Conservation (phyloP, 345 rosid genomes). For the Eucalyptus caleyi region DNA sequence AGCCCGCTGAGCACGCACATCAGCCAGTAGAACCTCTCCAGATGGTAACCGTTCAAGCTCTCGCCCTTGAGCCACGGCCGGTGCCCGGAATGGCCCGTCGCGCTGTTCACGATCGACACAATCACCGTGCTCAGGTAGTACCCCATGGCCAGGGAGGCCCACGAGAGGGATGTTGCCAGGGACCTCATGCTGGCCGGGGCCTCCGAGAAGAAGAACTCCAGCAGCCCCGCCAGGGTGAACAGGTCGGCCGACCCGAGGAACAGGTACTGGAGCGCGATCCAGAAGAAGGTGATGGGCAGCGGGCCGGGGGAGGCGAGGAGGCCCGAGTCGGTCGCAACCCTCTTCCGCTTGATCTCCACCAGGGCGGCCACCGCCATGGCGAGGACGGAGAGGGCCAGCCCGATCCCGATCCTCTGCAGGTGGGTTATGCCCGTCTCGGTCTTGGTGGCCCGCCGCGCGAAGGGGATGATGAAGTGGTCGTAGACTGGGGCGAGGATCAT, state of each 20-base stretch:
- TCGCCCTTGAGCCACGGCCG: slow-evolving; percentile 13
- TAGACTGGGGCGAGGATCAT: slow-evolving; percentile 2
- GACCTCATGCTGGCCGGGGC: slow-evolving; percentile 17
- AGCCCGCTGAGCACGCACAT: slow-evolving; percentile 15
- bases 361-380: slow-evolving; percentile 17
- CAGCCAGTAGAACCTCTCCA: slow-evolving; percentile 25
- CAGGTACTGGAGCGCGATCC: slow-evolving; percentile 14
- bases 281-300: slow-evolving; percentile 10
- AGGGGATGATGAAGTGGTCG: slow-evolving; percentile 9
- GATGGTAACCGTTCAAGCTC: slow-evolving; percentile 9
- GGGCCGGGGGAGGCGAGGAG: not conserved
- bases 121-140: slow-evolving; percentile 16
- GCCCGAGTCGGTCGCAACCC: not conserved
- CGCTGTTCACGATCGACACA: slow-evolving; percentile 9
- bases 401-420: slow-evolving; percentile 17
- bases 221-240: slow-evolving; percentile 10
- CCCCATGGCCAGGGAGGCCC: slow-evolving; percentile 13
- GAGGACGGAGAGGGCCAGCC: slow-evolving; percentile 2
- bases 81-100: not conserved
- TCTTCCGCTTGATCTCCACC: slow-evolving; percentile 5
- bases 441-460: not conserved
- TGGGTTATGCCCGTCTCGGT: slow-evolving; percentile 12
- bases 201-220: slow-evolving; percentile 21
- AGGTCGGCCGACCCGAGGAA: slow-evolving; percentile 14
- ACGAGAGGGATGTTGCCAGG: slow-evolving; percentile 9